Evolutionary conservation across 1,284 basidiomycete species (phyloP).

Genomic region (Termitomyces sp.): DNA sequence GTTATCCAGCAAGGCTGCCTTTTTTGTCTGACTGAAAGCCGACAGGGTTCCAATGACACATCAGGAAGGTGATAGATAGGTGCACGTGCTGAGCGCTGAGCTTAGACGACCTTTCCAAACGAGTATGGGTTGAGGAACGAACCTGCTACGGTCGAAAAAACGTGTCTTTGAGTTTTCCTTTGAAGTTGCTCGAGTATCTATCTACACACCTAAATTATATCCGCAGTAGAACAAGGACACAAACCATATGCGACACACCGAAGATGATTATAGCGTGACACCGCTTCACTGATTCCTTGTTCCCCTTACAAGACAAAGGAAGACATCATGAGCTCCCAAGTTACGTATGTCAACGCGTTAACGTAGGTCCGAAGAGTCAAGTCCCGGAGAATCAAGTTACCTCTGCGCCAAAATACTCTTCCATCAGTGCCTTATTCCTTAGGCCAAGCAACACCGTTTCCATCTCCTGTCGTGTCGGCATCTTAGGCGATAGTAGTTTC

Average conservation of each 20-base stretch:
- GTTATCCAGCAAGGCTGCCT: background rate
- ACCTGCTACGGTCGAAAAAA: background rate
- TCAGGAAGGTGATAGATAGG: background rate
- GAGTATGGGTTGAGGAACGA: background rate
- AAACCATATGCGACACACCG: slow-evolving; percentile 6
- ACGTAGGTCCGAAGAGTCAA: slow-evolving; percentile 7
- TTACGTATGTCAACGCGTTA: background rate
- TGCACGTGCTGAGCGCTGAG: background rate
- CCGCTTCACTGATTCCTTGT: background rate
- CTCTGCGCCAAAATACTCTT: slow-evolving; percentile 58
- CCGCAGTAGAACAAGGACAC: background rate
- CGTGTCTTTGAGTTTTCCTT: background rate
- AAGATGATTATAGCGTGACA: background rate
- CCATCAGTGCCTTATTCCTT: slow-evolving; percentile 78
- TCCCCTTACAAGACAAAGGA: background rate
- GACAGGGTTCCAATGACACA: background rate
- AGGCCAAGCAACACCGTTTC: slow-evolving; percentile 72
- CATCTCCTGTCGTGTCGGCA: slow-evolving; percentile 77
- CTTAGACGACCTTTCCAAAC: background rate
- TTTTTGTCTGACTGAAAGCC: too few relatives aligned
- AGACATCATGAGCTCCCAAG: background rate
- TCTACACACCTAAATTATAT: background rate
- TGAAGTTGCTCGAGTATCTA: background rate
- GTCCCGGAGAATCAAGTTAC: slow-evolving; percentile 10
- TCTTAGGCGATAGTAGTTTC: slow-evolving; percentile 67